Base-by-base conservation (phyloP, 257 asterid genomes). In the Handroanthus guayacan region DNA sequence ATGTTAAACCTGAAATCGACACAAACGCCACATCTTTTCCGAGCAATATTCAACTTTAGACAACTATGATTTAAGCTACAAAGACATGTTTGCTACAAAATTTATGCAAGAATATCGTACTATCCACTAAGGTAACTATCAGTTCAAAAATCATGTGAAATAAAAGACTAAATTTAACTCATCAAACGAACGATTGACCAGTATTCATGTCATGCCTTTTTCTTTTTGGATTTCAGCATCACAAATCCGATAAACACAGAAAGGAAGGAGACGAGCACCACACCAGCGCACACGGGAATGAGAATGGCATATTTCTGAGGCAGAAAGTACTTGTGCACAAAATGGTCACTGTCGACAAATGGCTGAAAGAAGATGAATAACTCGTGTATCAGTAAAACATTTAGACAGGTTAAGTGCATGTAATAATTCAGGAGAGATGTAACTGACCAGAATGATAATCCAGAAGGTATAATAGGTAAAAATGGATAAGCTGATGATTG, bases 401-500 rank as follows among this genome's bases (percentile, higher is more conserved):
- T 38, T 0, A 75, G 12, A 73, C 1, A 20, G 4, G 56, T 20
- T 3, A 68, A 34, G 9, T 14, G 9, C 50, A 38, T 67, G 16
- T 14, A 51, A 55, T 57, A 52, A 57, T 18, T 44, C 37, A 1
- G 74, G 48, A 43, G 61, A 60, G 0, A 51, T 45, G 43, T 13
- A 63, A 76, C 94, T 85, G 45, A 91, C 97, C 97, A 94, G 86
- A 77, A 94, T 87, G 80, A 94, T 84, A 57, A 94, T 92, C 98
- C 97, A 94, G 76, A 94, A 89, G 57, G 97, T 94, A 77, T 94
- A 94, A 80, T 94, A 94, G 16, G 97, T 91, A 88, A 94, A 94
- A 69, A 91, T 82, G 64, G 94, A 86, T 84, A 91, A 79, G 85
- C 98, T 94, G 68, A 84, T 85, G 76, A 85, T 70, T 9, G 98